A percentile compares a stretch with the other conserved stretches of the same genome.
phyloP scores from a whole-genome alignment of 257 asterid genomes.

The Solanum appendiculatum region DNA sequence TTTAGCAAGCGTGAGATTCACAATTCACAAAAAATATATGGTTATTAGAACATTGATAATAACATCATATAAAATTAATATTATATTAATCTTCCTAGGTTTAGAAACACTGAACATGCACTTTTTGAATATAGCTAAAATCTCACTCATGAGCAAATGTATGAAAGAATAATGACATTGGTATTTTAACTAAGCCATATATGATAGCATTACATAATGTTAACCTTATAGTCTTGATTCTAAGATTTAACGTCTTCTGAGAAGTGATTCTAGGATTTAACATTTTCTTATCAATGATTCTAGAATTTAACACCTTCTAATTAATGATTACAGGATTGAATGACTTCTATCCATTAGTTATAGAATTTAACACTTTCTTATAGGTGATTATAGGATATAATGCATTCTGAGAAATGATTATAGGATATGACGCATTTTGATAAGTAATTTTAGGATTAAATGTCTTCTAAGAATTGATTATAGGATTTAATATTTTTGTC shows the following conservation, averaged over 20 bases:
- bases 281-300: too few species aligned
- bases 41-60: neutral
- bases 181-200: neutral
- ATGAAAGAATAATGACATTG: neutral
- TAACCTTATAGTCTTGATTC: too few species aligned
- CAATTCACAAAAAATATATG: neutral
- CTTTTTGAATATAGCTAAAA: neutral
- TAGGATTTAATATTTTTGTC: too few species aligned
- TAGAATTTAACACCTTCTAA: neutral
- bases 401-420: neutral
- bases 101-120: neutral
- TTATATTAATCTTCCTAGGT: neutral
- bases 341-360: too few species aligned
- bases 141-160: neutral
- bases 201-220: too few species aligned
- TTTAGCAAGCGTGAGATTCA: neutral
- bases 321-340: neutral
- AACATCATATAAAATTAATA: too few species aligned
- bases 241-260: neutral
- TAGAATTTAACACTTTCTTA: too few species aligned
- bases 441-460: too few species aligned
- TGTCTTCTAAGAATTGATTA: neutral
- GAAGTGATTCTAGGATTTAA: neutral
- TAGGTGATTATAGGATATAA: neutral
- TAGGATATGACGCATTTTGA: neutral